Evolutionary conservation across 1,139 yeast genomes (phyloP), one percentile per base, ranked within the genome.

Genomic region (Saccharomycopsis hybrid): DNA sequence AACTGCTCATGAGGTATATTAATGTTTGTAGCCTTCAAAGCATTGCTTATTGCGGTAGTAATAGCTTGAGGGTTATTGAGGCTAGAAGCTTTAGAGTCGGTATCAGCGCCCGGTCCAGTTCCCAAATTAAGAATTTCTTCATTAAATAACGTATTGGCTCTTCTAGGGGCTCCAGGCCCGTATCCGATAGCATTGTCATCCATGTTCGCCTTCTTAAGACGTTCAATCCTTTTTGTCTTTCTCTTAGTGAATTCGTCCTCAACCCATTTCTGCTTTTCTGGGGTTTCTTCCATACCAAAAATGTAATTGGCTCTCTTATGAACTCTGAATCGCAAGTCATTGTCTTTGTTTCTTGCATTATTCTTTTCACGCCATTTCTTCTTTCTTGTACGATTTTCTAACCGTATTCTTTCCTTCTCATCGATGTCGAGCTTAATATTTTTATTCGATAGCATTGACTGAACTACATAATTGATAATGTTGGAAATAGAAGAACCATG

Each of bases 361-460:
- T 90, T 89, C 37, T 80, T 82, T 55, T 82, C 92, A 61, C 97
- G 77, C 97, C 97, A 92, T 58, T 80, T 78, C 68, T 89, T 83
- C 68, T 92, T 92, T 39, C 97, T 74, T 55, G 85, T 92, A 47
- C 96, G 73, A 59, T 89, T 89, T 51, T 83, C 95, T 30, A 78
- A 63, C 41, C 87, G 68, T 7, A 79, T 71, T 56, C 80, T 74
- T 57, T 85, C 94, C 54, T 76, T 77, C 31, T 67, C 70, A 46
- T 68, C 70, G 44, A 55, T 68, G 57, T 32, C 63, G 59, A 49
- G 60, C 50, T 46, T 43, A 18, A 47, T 56, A 56, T 42, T 59
- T 56, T 49, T 46, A 25, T 32, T 36, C 27, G 51, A 4, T n/a
- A 44, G 9, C 18, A 43, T 36, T 9, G 35, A 31, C 32, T 47